Evolutionary conservation across 2,329 filamentous ascomycete species (phyloP).

Genomic region (Cladosporium sp.): DNA sequence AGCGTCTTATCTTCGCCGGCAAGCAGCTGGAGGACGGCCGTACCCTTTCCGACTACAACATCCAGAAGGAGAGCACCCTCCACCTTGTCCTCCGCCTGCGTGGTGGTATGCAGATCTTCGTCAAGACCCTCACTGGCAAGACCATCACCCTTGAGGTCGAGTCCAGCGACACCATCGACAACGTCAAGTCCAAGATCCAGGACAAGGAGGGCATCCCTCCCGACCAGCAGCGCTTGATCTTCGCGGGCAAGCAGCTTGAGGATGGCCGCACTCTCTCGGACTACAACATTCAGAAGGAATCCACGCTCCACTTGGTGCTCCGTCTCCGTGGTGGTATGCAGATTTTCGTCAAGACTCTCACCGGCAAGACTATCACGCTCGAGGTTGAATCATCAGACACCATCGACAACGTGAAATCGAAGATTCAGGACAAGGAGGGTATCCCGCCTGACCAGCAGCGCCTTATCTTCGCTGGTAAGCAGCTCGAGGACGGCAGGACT

Average conservation of each 20-base stretch:
- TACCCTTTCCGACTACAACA: slow-evolving; percentile 87
- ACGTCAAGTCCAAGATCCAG: slow-evolving; percentile 87
- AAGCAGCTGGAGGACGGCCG: slow-evolving; percentile 96
- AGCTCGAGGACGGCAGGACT: slow-evolving; percentile 88
- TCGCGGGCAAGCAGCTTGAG: slow-evolving; percentile 47
- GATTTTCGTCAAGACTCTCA: slow-evolving; percentile 95
- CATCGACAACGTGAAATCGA: slow-evolving; percentile 98
- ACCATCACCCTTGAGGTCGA: slow-evolving; percentile 92
- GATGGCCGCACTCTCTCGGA: slow-evolving; percentile 85
- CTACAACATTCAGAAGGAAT: slow-evolving; percentile 97
- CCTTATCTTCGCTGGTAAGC: slow-evolving; percentile 90
- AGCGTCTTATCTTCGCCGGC: slow-evolving; percentile 91
- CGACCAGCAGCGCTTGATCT: slow-evolving; percentile 84
- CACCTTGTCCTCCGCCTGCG: slow-evolving; percentile 59
- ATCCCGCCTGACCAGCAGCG: slow-evolving; percentile 95
- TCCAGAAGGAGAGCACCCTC: slow-evolving; percentile 66
- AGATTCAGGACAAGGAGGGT: slow-evolving; percentile 98
- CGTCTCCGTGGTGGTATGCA: slow-evolving; percentile 83
- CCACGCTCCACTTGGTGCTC: slow-evolving; percentile 90
- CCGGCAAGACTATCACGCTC: slow-evolving; percentile 98
- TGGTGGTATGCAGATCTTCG: slow-evolving; percentile 61
- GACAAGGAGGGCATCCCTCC: slow-evolving; percentile 81
- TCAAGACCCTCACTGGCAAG: slow-evolving; percentile 61
- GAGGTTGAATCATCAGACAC: slow-evolving; percentile 97
- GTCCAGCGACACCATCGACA: slow-evolving; percentile 85